Evolutionary conservation across 495 filamentous ascomycete species (phyloP).

Genomic region (Lindgomyces ingoldianus): DNA sequence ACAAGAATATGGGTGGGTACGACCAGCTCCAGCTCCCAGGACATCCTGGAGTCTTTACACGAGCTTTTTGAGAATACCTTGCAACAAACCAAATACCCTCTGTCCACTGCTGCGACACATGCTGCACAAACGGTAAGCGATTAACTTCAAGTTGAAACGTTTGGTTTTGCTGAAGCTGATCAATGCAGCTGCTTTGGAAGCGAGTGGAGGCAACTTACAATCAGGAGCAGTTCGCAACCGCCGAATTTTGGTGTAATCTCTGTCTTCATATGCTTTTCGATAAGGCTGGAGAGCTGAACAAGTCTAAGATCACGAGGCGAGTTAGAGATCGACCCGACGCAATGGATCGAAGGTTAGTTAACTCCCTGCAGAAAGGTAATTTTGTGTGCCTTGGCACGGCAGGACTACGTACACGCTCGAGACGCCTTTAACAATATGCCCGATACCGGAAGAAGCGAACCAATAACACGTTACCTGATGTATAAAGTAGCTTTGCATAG

Average conservation of each 20-base stretch:
- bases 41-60: constrained; percentile 41
- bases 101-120: constrained; percentile 61
- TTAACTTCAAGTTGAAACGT: background rate
- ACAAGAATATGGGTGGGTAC: constrained; percentile 62
- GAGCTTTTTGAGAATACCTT: constrained; percentile 48
- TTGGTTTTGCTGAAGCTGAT: too few species aligned
- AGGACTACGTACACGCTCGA: constrained; percentile 55
- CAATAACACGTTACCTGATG: constrained; percentile 68
- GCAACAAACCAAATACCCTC: constrained; percentile 38
- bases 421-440: constrained; percentile 64
- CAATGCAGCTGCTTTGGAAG: constrained; percentile 84
- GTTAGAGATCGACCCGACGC: constrained; percentile 9
- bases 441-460: constrained; percentile 55
- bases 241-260: constrained; percentile 71
- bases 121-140: constrained; percentile 59
- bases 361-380: constrained; percentile 64
- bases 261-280: constrained; percentile 66
- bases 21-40: constrained; percentile 35
- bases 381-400: constrained; percentile 60
- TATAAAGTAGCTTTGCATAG: constrained; percentile 71
- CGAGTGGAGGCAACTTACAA: constrained; percentile 59
- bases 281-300: constrained; percentile 62
- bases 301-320: constrained; percentile 68
- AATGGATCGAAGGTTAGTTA: constrained; percentile 23
- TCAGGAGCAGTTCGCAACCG: constrained; percentile 54